These are phyloP conservation scores for Marsdenia floribunda DNA, from an alignment of 257 asterid genomes.

Conservation along the genomic window DNA sequence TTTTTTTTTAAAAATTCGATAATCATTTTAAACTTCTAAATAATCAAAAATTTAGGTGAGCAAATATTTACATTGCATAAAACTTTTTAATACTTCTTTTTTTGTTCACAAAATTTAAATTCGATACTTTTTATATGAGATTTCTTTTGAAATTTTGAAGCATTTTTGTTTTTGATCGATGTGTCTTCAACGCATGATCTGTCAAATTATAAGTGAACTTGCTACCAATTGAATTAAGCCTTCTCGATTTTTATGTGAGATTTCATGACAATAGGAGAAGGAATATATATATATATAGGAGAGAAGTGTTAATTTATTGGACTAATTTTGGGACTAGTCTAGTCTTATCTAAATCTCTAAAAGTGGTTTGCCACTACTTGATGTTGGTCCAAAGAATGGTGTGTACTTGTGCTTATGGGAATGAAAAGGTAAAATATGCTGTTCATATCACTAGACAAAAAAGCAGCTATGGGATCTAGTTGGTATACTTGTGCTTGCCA, in stretches of 20 bases:
- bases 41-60: too few species aligned
- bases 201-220: too few species aligned
- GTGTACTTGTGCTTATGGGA: constrained; percentile 7
- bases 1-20: too few species aligned
- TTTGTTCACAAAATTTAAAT: too few species aligned
- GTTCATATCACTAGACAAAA: constrained; percentile 57
- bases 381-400: constrained; percentile 31
- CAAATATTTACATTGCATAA: too few species aligned
- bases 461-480: constrained; percentile 55
- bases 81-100: too few species aligned
- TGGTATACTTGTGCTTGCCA: constrained; percentile 58
- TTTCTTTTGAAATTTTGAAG: too few species aligned
- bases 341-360: constrained; percentile 47
- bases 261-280: not conserved
- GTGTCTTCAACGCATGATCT: too few species aligned
- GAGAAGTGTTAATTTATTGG: constrained; percentile 5
- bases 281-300: not conserved
- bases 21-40: too few species aligned
- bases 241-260: not conserved
- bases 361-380: constrained; percentile 51
- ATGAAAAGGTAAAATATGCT: constrained; percentile 33
- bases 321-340: constrained; percentile 17
- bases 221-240: too few species aligned
- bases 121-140: too few species aligned
- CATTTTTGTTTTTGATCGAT: too few species aligned